phyloP scores from a whole-genome alignment of 371 early-diverging fungal species.

The Dinochytrium kinnereticum region DNA sequence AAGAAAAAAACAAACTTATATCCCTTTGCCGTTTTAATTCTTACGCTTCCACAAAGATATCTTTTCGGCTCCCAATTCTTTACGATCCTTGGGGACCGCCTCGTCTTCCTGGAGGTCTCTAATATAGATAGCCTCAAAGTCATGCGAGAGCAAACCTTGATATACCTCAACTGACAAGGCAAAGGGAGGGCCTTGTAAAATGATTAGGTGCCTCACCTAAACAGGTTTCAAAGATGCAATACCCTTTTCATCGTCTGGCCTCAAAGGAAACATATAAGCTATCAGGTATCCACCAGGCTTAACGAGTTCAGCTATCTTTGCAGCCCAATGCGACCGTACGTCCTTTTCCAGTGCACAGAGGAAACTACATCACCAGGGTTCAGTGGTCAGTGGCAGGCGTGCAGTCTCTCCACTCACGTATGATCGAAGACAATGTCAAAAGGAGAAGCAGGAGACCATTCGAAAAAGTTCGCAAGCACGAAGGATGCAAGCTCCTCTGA shows the following conservation, averaged over 20 bases:
- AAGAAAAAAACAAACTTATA: too few relatives aligned
- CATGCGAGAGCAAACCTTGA: slow-evolving; percentile 18
- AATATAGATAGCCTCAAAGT: slow-evolving; percentile 33
- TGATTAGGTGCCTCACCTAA: too few relatives aligned
- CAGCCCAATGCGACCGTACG: slow-evolving; percentile 73
- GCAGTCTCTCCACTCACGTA: slow-evolving; percentile 62
- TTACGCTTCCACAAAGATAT: slow-evolving; percentile 40
- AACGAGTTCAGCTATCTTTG: slow-evolving; percentile 71
- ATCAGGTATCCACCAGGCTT: slow-evolving; percentile 77
- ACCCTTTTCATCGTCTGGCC: slow-evolving; percentile 30
- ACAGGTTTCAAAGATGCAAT: too few relatives aligned
- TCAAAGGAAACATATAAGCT: slow-evolving; percentile 78
- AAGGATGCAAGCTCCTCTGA: slow-evolving; percentile 59
- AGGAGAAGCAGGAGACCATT: slow-evolving; percentile 56
- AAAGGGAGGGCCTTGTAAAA: slow-evolving; percentile 41
- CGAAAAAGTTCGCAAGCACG: slow-evolving; percentile 74
- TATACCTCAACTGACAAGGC: slow-evolving; percentile 42
- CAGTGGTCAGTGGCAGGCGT: neutral
- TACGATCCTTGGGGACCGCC: neutral
- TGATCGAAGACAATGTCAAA: slow-evolving; percentile 85
- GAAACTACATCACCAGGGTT: slow-evolving; percentile 54
- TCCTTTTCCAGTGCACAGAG: slow-evolving; percentile 81
- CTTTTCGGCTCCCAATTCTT: slow-evolving; percentile 22
- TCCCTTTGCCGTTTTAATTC: too few relatives aligned
- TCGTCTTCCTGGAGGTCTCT: slow-evolving; percentile 22